Base-by-base conservation (phyloP, 2,329 filamentous ascomycete species). In the Colletotrichum nymphaeae region DNA sequence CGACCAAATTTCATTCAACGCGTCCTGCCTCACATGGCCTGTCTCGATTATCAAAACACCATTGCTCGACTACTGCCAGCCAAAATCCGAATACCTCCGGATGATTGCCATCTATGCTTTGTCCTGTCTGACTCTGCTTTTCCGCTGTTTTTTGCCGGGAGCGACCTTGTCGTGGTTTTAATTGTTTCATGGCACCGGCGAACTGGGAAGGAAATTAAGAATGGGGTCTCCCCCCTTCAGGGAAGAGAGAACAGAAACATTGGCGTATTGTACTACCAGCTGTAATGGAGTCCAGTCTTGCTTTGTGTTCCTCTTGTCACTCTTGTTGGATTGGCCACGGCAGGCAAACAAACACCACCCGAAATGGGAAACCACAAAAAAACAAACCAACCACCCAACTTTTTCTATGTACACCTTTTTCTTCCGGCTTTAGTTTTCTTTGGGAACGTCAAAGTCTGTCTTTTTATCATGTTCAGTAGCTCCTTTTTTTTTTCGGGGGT, bases 1-100 rank as follows among this genome's bases (percentile, higher is more conserved):
- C 67, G 72, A 75, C 67, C 19, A 65, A 57, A 63, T 53, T 63
- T 63, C 72, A 70, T 62, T 63, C 66, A 63, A 32, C 42, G 53
- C 59, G 53, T 59, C 53, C 53, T 49, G 42, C 49, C 46, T 46
- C 32, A 56, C 46, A 52, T 46, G 56, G 42, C 49, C 28, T 46
- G 55, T 60, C 55, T 62, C 56, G 46, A 60, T 66, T 37, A 71
- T 49, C 19, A 59, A 19, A 30, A 37, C 67, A 73, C 37, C 26
- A 26, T 6, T 24, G 28, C 46, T 26, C 42, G 16, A 55, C 42
- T 57, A 37, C 28, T 63, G 32, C 22, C 63, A 65, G 52, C 59
- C 16, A n/a, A 32, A 30, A 35, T 53, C 30, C 42, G 42, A 49
- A 49, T 49, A 49, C 42, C n/a, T 26, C 22, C 52, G 37, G n/a